Conservation (phyloP, 192 early-diverging fungal species). For the Coemansia asiatica region DNA sequence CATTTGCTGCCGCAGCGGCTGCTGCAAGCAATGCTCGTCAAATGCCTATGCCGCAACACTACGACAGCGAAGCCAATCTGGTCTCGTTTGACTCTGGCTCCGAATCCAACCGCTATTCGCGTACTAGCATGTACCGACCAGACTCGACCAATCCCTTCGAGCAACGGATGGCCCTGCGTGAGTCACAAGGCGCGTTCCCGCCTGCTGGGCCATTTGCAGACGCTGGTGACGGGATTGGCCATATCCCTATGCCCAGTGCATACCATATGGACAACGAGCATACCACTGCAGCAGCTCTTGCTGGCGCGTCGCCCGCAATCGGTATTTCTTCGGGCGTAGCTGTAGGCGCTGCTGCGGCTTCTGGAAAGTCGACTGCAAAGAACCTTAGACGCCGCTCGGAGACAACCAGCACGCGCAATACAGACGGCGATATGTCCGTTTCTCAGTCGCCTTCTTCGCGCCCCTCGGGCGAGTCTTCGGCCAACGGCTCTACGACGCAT, state of each 20-base stretch:
- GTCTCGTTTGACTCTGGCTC: slow-evolving; percentile 9
- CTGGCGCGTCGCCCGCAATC: slow-evolving; percentile 15
- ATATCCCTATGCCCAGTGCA: slow-evolving; percentile 46
- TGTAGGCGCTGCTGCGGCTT: slow-evolving; percentile 1
- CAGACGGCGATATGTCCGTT: slow-evolving; percentile 25
- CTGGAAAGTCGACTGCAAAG: slow-evolving; percentile 8
- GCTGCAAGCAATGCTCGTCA: slow-evolving; percentile 1
- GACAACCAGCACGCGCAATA: slow-evolving; percentile 41
- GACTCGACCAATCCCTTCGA: slow-evolving; percentile 55
- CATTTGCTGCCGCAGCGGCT: slow-evolving; percentile 12
- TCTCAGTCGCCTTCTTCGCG: slow-evolving; percentile 45
- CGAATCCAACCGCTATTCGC: slow-evolving; percentile 22
- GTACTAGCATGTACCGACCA: slow-evolving; percentile 37
- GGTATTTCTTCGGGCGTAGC: slow-evolving; percentile 2
- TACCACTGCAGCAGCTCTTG: slow-evolving; percentile 33
- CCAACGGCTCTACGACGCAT: slow-evolving; percentile 28
- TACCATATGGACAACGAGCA: slow-evolving; percentile 38
- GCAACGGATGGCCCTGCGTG: slow-evolving; percentile 51
- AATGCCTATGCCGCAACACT: slow-evolving; percentile 34
- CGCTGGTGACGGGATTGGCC: slow-evolving; percentile 27
- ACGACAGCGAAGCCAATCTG: slow-evolving; percentile 21
- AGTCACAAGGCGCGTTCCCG: slow-evolving; percentile 52
- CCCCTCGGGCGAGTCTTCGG: slow-evolving; percentile 46
- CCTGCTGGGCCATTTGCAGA: slow-evolving; percentile 50
- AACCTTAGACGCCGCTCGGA: slow-evolving; percentile 41